Base-by-base conservation (phyloP, 2,329 filamentous ascomycete species). In the Lachnellula suecica region DNA sequence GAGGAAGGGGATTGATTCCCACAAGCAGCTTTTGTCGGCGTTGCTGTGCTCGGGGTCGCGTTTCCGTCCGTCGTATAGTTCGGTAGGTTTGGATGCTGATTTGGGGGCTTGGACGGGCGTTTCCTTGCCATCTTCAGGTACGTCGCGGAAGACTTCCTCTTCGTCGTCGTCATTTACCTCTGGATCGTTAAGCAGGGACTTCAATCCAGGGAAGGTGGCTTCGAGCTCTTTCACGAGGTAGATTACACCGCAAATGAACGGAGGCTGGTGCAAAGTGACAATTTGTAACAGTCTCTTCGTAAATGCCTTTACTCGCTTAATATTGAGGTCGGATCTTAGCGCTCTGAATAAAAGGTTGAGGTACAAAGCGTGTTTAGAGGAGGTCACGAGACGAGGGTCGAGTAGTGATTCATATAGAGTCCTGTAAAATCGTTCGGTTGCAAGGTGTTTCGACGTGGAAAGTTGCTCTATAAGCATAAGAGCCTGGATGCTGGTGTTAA, bases 401-500 rank as follows among this genome's bases (percentile, higher is more conserved):
- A 97, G 74, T 22, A 99, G 78, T 7, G 92, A 97, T 72, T 99
- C 94, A 70, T 99, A 99, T 2, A 99, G 76, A 9, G 92, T 96
- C 46, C 91, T 83, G 74, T 97, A 99, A 74, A 96, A 99, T 55
- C 94, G 83, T 65, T 99, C 94, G 11, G 87, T 86, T 4, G 88
- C 87, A 49, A 93, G 78, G 63, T 92, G 87, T 68, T 94, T 91
- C 3, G 86, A 83, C 1, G 85, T 78, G 1, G 91, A 89, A 24
- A 99, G 81, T 69, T 97, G 94, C 68, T 97, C 94, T 60, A 99
- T 95, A 44, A 99, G 77, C 74, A 96, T 88, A 59, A 99, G 81
- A 29, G 94, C 93, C 71, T 99, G 94, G 34, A 99, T 90, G 67
- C 91, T 94, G 1, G 94, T 99, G 73, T 97, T 99, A 80, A 99